Conservation (phyloP, 2,329 filamentous ascomycete genomes). For the Huntiella decipiens region DNA sequence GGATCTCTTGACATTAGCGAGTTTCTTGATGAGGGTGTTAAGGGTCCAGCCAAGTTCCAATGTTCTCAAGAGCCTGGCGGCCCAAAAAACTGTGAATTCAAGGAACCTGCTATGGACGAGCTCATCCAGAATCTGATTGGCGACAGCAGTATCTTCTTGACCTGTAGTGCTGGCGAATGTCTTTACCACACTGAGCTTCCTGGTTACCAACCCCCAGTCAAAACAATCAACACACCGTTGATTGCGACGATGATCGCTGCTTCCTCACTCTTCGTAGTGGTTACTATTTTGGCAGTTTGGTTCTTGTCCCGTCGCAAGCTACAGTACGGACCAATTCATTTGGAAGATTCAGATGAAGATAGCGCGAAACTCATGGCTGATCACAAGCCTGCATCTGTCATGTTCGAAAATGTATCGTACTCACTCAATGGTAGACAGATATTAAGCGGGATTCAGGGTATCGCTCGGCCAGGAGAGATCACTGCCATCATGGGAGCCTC, state of each 20-base stretch:
- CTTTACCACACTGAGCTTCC: constrained; percentile 83
- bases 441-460: constrained; percentile 58
- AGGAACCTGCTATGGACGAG: constrained; percentile 81
- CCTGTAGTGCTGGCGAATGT: constrained; percentile 77
- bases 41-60: constrained; percentile 70
- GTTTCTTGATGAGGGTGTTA: constrained; percentile 65
- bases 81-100: constrained; percentile 55
- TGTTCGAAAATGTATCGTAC: constrained; percentile 79
- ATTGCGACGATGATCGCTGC: constrained; percentile 87
- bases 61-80: constrained; percentile 48
- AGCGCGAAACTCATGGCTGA: constrained; percentile 70
- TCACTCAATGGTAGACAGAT: constrained; percentile 76
- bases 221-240: constrained; percentile 89
- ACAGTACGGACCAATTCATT: constrained; percentile 52
- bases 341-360: constrained; percentile 85
- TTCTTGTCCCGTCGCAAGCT: constrained; percentile 62
- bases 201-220: constrained; percentile 72
- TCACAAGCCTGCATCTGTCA: constrained; percentile 75
- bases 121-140: constrained; percentile 80
- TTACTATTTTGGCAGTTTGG: constrained; percentile 66
- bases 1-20: constrained; percentile 85
- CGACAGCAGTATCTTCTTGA: constrained; percentile 69
- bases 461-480: constrained; percentile 86
- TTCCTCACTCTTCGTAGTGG: constrained; percentile 73
- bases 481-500: constrained; percentile 97